Evolutionary conservation across 306 rosid genomes (phyloP).

Genomic region (Citrullus amarus): DNA sequence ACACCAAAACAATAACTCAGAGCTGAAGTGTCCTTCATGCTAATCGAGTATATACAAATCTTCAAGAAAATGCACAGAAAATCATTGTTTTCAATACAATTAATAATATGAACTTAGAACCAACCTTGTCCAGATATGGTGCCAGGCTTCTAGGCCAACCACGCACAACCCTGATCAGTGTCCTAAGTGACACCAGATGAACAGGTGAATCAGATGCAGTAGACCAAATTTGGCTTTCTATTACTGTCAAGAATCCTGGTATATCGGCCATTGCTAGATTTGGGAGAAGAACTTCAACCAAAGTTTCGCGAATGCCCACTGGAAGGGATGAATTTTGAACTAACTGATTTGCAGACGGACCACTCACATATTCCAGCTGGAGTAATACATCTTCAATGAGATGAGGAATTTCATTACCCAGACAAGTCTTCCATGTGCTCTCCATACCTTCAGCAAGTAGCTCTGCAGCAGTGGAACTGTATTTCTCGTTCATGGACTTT

Average conservation of each 20-base stretch:
- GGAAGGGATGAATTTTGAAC: slow-evolving; percentile 38
- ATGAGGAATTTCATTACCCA: slow-evolving; percentile 66
- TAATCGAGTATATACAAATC: background rate
- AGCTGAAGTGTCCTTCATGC: background rate
- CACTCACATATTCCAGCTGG: slow-evolving; percentile 83
- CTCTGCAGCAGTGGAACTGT: slow-evolving; percentile 95
- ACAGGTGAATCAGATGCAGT: slow-evolving; percentile 97
- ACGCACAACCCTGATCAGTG: slow-evolving; percentile 78
- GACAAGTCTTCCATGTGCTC: slow-evolving; percentile 70
- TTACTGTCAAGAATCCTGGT: slow-evolving; percentile 52
- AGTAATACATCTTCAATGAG: slow-evolving; percentile 76
- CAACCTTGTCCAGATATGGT: slow-evolving; percentile 89
- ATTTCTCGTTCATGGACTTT: slow-evolving; percentile 82
- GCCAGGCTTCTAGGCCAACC: slow-evolving; percentile 71
- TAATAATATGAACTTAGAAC: slow-evolving; percentile 15
- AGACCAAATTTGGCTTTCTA: slow-evolving; percentile 96
- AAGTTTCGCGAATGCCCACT: slow-evolving; percentile 49
- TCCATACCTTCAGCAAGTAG: slow-evolving; percentile 98
- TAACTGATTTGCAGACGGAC: slow-evolving; percentile 39
- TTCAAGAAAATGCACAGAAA: background rate
- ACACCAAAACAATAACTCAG: background rate
- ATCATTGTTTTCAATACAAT: background rate
- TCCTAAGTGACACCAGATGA: slow-evolving; percentile 74
- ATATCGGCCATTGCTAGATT: slow-evolving; percentile 86
- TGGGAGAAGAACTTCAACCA: slow-evolving; percentile 91